Evolutionary conservation across 139 green algal genomes (phyloP).

Genomic region (Diplosphaera chodatii): DNA sequence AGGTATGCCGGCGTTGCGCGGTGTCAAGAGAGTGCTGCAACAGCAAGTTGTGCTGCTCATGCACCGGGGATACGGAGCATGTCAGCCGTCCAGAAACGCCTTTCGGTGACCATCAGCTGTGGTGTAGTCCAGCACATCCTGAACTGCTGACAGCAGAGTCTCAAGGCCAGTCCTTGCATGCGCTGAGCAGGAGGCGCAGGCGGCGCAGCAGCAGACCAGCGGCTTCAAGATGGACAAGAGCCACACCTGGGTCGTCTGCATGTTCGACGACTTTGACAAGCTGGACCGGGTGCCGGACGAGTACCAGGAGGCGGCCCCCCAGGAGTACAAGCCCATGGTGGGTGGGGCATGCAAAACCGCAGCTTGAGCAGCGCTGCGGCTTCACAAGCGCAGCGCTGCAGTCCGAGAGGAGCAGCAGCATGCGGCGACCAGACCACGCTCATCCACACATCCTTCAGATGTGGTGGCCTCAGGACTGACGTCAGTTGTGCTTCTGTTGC

Average conservation of each 20-base stretch:
- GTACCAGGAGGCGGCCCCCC: slow-evolving; percentile 39
- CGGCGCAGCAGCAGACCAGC: slow-evolving; percentile 44
- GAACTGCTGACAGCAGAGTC: background rate
- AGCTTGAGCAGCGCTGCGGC: no score
- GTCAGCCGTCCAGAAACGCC: no score
- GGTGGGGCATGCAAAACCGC: background rate
- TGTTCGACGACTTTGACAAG: slow-evolving; percentile 93
- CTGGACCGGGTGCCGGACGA: slow-evolving; percentile 51
- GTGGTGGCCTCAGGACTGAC: no score
- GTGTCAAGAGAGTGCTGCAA: background rate
- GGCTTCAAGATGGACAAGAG: slow-evolving; percentile 95
- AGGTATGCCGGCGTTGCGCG: slow-evolving; percentile 21
- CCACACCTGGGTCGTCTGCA: slow-evolving; percentile 85
- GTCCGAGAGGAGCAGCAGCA: no score
- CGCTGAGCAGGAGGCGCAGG: slow-evolving; percentile 36
- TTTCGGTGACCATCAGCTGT: no score
- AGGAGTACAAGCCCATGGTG: slow-evolving; percentile 33
- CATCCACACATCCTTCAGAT: no score
- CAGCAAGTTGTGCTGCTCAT: no score
- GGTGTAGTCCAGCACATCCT: no score
- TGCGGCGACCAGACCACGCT: no score
- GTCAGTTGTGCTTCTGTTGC: background rate
- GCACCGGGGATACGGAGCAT: no score
- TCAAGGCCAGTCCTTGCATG: background rate
- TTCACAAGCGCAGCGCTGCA: no score